phyloP scores from a whole-genome alignment of 2,329 filamentous ascomycete species.

The Didymellaceae sp. region DNA sequence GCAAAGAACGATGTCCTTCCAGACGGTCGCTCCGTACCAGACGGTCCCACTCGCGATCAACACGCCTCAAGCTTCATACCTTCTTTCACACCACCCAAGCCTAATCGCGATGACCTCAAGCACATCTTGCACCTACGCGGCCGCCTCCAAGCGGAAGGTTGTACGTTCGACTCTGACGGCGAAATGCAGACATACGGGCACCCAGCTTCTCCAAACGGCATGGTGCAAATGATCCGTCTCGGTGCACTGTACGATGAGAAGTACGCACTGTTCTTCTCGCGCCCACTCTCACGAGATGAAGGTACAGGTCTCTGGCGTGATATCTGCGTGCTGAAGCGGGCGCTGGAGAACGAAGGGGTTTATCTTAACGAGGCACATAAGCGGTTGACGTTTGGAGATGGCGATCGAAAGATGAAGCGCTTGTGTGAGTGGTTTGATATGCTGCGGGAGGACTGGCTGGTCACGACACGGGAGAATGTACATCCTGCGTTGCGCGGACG shows the following conservation, averaged over 20 bases:
- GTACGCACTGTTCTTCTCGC: constrained; percentile 17
- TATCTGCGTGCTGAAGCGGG: constrained; percentile 6
- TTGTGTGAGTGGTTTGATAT: constrained; percentile 2
- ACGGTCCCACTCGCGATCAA: no score
- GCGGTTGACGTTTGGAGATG: constrained; percentile 4
- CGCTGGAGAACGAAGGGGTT: constrained; percentile 19
- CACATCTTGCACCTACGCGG: constrained; percentile 1
- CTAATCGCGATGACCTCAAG: neutral
- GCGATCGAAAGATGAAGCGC: neutral
- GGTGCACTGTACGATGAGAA: constrained; percentile 17
- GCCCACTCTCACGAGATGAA: no score
- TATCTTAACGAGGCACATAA: constrained; percentile 8
- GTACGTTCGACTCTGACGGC: constrained; percentile 10
- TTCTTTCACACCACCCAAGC: neutral
- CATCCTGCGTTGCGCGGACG: neutral
- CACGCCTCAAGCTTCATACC: neutral
- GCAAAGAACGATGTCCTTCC: neutral
- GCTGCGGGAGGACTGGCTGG: neutral
- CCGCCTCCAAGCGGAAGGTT: constrained; percentile 16
- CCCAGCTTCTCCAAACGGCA: constrained; percentile 4
- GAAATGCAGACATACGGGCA: constrained; percentile 18
- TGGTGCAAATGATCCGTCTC: constrained; percentile 17
- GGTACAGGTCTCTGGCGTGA: constrained; percentile 11
- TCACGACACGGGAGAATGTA: neutral
- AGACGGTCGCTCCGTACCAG: neutral